Base-by-base conservation (phyloP, 2,329 filamentous ascomycete species). In the Apiospora phragmitis region DNA sequence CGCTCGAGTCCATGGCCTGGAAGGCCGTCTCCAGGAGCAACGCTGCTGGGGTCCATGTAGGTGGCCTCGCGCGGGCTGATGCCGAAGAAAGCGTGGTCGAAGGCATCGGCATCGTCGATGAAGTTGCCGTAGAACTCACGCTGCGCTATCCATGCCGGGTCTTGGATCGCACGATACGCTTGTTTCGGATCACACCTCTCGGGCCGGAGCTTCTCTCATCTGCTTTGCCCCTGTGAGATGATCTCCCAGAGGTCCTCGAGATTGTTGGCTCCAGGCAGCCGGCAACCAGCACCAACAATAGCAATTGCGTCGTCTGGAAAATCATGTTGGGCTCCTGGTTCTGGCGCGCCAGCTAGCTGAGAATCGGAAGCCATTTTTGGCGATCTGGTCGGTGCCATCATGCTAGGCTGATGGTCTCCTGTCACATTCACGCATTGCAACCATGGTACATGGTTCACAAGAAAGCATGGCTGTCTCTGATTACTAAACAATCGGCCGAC, bases 11-110 rank as follows among this genome's bases (percentile, higher is more conserved):
- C 68, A 75, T 68, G 1, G 75, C 74, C 41, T 75, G 71, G 16
- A 72, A 75, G 8, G 74, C 55, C 2, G 70, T 68, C 65, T 75
- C 71, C 4, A 77, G 74, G 21, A 75, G 65, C 21, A 78, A 3
- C 77, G 73, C 55, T 78, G 77, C 55, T 79, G 77, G 77, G 77
- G 16, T 79, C 77, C 76, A 79, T 77, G 9, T 70, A 71, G n/a
- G 72, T 70, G 26, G 77, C 76, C 59, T 79, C 77, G 5, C 74
- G 72, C 16, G 75, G 73, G 18, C 72, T 74, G 45, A 78, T 76
- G n/a, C 75, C 73, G 69, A 79, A 79, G 65, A 79, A 78, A 1
- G 71, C 65, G 32, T 77, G 70, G 47, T 79, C 77, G 35, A 79
- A 79, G 24, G 71, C 70, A 24, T 72, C 72, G 8, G 72, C 49